phyloP scores from a whole-genome alignment of 2,329 filamentous ascomycete species.

The Penicillium expansum region DNA sequence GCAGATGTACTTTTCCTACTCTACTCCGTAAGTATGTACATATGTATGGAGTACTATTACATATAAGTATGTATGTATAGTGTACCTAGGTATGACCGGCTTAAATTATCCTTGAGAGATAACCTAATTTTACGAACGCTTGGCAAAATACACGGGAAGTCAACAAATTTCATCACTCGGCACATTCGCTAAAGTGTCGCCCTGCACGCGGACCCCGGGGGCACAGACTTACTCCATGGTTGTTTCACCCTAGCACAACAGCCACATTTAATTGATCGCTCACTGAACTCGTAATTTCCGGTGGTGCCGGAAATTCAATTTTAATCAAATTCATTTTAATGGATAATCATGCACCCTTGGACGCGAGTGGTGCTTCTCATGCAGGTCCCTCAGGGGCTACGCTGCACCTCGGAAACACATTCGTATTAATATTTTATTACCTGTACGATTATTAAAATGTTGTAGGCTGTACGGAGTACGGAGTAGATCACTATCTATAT shows the following conservation, averaged over 20 bases:
- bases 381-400: neutral
- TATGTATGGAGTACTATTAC: too few species aligned
- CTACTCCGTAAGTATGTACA: too few species aligned
- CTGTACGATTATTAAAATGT: neutral
- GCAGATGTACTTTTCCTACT: too few species aligned
- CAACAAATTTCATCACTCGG: neutral
- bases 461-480: neutral
- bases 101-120: neutral
- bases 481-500: too few species aligned
- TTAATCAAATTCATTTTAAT: conserved; percentile 1
- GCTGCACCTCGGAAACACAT: neutral
- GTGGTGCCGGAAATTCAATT: conserved; percentile 14
- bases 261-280: conserved; percentile 16
- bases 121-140: neutral
- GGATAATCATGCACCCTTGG: neutral
- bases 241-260: conserved; percentile 20
- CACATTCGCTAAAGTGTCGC: conserved; percentile 14
- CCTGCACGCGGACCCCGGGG: conserved; percentile 1
- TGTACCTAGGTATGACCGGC: neutral
- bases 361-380: neutral
- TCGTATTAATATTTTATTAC: neutral
- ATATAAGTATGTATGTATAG: neutral
- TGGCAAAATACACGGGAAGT: neutral
- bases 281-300: conserved; percentile 19
- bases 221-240: conserved; percentile 17